Base-by-base conservation (phyloP, 2,329 filamentous ascomycete genomes). In the Verticillium tricorpus region DNA sequence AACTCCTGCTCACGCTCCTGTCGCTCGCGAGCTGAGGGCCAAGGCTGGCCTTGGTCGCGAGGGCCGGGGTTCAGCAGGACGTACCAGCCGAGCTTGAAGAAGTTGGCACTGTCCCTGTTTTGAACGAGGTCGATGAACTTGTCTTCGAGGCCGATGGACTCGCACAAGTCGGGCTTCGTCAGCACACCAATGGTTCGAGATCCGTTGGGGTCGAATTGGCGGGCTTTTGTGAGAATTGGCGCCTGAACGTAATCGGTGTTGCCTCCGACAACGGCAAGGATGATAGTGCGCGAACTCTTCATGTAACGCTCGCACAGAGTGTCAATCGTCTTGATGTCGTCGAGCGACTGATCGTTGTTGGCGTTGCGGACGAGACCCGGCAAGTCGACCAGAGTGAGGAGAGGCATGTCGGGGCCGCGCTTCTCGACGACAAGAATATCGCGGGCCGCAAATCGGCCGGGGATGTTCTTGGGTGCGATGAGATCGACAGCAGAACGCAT, bases 341-440 rank as follows among this genome's bases (percentile, higher is more conserved):
- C 73, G 34, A 78, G 75, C 1, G 81, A 83, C 68, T 86, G 82
- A 60, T 82, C 78, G 34, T 78, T 76, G 64, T 82, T 85, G 66
- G 79, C 79, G 9, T 84, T 81, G 35, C 79, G 77, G 32, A 87
- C 82, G 1, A 88, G 73, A 1, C 86, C 85, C 0, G 85, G 86
- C 37, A 89, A 75, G 70, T 89, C 86, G 8, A 88, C 84, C 1
- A 88, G 77, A 0, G 84, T 88, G 54, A 89, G 72, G 17, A 88
- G 77, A 1, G 84, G 84, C 74, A 84, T 81, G 12, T 85, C 80
- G 0, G 85, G 85, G 0, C 85, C 85, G 12, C 77, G 79, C 68
- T 87, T 81, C 66, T 88, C 85, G 0, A 88, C 79, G 1, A 85
- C 80, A 6, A 88, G 77, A 25, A 86, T 80, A 62, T 85, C 82